Percentiles rank a stretch among this genome's conserved stretches.
These are phyloP conservation scores for Parathielavia hyrcaniae DNA, from an alignment of 495 filamentous ascomycete genomes.

Conservation along the genomic window DNA sequence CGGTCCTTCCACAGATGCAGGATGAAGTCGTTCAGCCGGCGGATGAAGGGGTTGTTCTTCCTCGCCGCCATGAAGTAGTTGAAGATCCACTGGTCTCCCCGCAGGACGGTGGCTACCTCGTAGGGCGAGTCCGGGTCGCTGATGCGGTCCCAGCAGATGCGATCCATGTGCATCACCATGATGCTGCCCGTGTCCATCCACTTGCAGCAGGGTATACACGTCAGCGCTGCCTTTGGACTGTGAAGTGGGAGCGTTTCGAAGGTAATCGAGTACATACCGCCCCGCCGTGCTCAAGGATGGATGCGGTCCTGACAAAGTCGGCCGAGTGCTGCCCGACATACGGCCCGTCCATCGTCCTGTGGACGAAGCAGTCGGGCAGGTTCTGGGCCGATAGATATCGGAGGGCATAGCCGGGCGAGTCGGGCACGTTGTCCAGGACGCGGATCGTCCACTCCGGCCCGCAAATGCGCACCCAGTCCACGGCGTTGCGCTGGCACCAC, in stretches of 20 bases:
- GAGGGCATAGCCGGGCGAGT: background rate
- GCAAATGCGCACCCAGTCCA: conserved; percentile 2
- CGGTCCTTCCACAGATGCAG: background rate
- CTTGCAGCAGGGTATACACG: background rate
- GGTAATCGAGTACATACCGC: background rate
- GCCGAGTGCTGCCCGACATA: background rate
- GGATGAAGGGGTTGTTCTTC: background rate
- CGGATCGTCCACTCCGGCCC: background rate
- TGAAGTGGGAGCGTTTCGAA: no score
- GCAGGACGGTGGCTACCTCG: background rate
- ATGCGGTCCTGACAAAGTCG: background rate
- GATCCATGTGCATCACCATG: background rate
- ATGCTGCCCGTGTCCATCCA: conserved; percentile 2
- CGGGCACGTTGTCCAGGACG: background rate
- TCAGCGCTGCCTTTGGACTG: background rate
- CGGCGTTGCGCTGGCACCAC: background rate
- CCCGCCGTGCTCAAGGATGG: background rate
- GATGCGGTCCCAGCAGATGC: background rate
- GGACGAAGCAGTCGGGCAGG: background rate
- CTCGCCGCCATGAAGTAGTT: background rate
- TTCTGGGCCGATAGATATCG: background rate
- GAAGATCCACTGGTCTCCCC: background rate
- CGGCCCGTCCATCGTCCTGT: background rate
- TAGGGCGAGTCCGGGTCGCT: background rate
- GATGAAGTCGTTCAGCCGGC: background rate